Conservation (phyloP, 208 protist species). For the Novymonas esmeraldas region DNA sequence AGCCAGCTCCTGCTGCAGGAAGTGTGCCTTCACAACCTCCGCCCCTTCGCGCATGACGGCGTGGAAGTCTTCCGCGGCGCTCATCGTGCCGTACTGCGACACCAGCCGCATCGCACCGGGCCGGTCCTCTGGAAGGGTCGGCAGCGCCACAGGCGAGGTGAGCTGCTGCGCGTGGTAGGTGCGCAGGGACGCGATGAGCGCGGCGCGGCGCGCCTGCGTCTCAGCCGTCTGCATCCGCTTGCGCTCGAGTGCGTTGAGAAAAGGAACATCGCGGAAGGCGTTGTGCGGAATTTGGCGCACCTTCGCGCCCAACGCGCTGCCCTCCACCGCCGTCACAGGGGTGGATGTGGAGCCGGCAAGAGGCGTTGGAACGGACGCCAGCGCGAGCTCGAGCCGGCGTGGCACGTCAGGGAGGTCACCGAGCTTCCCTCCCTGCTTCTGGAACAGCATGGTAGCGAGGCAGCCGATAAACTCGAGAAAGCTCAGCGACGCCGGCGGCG, state of each 20-base stretch:
- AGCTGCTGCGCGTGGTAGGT: constrained; percentile 13
- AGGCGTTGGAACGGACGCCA: constrained; percentile 1
- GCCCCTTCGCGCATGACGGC: constrained; percentile 21
- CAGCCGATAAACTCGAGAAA: constrained; percentile 23
- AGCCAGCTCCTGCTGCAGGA: constrained; percentile 26
- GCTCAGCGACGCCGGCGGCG: constrained; percentile 7
- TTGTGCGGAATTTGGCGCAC: constrained; percentile 25
- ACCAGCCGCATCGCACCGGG: constrained; percentile 28
- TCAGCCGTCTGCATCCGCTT: constrained; percentile 16
- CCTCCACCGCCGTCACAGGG: background rate
- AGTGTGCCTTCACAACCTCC: constrained; percentile 29
- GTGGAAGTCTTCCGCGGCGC: constrained; percentile 13
- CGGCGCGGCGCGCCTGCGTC: constrained; percentile 11
- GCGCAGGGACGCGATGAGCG: constrained; percentile 15
- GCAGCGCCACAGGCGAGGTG: constrained; percentile 7
- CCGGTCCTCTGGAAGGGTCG: constrained; percentile 26
- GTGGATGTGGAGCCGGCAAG: background rate
- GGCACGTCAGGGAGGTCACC: constrained; percentile 30
- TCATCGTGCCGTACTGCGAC: constrained; percentile 31
- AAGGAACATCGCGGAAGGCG: constrained; percentile 29
- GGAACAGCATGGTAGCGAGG: constrained; percentile 22
- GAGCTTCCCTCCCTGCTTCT: constrained; percentile 1
- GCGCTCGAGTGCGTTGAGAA: constrained; percentile 20
- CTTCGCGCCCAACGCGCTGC: background rate
- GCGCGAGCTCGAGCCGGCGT: constrained; percentile 24